Conservation (phyloP, 2,329 filamentous ascomycete species). For the Aspergillus luchuensis region DNA sequence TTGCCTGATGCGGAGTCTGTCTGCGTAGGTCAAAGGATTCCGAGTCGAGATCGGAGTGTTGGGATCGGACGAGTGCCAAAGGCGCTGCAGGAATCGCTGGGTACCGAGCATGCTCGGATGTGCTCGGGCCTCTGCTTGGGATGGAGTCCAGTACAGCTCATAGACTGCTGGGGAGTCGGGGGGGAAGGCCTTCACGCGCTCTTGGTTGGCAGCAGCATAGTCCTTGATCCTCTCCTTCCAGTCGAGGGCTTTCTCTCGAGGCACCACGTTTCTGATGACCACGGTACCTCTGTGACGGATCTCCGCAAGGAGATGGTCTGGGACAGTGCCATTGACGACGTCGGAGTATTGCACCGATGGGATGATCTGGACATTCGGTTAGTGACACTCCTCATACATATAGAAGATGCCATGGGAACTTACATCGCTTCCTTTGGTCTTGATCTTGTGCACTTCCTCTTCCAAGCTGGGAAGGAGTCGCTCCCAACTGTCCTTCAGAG, state of each 20-base stretch:
- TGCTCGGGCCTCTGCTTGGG: constrained; percentile 67
- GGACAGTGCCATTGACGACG: constrained; percentile 40
- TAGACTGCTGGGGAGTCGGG: constrained; percentile 68
- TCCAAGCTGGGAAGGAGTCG: constrained; percentile 44
- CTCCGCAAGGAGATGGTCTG: constrained; percentile 47
- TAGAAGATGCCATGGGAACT: constrained; percentile 6
- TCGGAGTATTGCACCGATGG: constrained; percentile 47
- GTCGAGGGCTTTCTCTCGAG: constrained; percentile 61
- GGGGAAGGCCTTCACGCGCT: constrained; percentile 62
- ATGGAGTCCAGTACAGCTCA: constrained; percentile 73
- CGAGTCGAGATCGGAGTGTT: constrained; percentile 53
- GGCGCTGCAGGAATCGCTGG: constrained; percentile 63
- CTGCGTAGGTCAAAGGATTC: constrained; percentile 68
- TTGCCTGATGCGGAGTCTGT: constrained; percentile 70
- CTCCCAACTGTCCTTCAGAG: constrained; percentile 45
- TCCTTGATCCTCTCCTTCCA: constrained; percentile 67
- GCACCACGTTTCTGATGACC: constrained; percentile 67
- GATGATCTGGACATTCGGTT: constrained; percentile 36
- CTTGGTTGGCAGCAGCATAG: constrained; percentile 65
- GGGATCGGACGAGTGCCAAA: constrained; percentile 63
- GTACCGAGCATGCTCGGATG: constrained; percentile 65
- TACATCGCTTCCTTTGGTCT: constrained; percentile 44
- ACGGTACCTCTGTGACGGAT: constrained; percentile 62
- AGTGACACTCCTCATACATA: constrained; percentile 2
- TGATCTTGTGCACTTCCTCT: constrained; percentile 45